A percentile compares a stretch with the other conserved stretches of the same genome.
Conservation (phyloP, 192 early-diverging fungal genomes). For the Coemansia reversa region DNA sequence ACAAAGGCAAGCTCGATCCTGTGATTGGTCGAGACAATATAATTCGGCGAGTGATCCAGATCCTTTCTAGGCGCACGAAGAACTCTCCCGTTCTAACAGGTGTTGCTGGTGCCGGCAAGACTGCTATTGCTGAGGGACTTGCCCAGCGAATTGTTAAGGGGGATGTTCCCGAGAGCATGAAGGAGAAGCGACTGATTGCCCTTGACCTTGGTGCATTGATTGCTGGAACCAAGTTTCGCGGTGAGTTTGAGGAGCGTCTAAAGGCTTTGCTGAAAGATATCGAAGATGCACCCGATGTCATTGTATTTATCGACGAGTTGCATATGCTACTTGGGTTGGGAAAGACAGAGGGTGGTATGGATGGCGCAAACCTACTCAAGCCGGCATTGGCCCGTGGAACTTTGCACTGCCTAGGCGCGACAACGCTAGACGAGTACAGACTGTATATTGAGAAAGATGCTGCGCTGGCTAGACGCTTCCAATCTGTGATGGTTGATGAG, state of each 20-base stretch:
- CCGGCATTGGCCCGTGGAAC: slow-evolving; percentile 73
- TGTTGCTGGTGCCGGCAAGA: slow-evolving; percentile 81
- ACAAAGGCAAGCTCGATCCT: slow-evolving; percentile 78
- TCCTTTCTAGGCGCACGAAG: slow-evolving; percentile 73
- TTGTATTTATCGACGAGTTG: slow-evolving; percentile 80
- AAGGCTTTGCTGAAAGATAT: slow-evolving; percentile 74
- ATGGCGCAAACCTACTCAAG: slow-evolving; percentile 79
- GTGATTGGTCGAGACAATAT: slow-evolving; percentile 78
- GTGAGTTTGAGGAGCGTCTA: slow-evolving; percentile 81
- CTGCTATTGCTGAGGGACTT: slow-evolving; percentile 77
- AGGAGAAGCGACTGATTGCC: slow-evolving; percentile 69
- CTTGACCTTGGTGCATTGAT: slow-evolving; percentile 66
- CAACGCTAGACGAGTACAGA: slow-evolving; percentile 78
- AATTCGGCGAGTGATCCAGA: slow-evolving; percentile 75
- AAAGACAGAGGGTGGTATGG: slow-evolving; percentile 74
- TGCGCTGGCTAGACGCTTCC: slow-evolving; percentile 75
- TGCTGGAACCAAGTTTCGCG: slow-evolving; percentile 61
- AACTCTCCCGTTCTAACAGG: slow-evolving; percentile 78
- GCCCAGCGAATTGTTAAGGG: slow-evolving; percentile 75
- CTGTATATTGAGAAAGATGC: slow-evolving; percentile 74
- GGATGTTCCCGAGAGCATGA: slow-evolving; percentile 76
- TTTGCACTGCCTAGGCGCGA: slow-evolving; percentile 74
- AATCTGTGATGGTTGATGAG: slow-evolving; percentile 70
- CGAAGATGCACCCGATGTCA: slow-evolving; percentile 68
- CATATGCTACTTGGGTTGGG: slow-evolving; percentile 75